phyloP scores from a whole-genome alignment of 352 stramenopile species.

The Globisporangium camurandrum region DNA sequence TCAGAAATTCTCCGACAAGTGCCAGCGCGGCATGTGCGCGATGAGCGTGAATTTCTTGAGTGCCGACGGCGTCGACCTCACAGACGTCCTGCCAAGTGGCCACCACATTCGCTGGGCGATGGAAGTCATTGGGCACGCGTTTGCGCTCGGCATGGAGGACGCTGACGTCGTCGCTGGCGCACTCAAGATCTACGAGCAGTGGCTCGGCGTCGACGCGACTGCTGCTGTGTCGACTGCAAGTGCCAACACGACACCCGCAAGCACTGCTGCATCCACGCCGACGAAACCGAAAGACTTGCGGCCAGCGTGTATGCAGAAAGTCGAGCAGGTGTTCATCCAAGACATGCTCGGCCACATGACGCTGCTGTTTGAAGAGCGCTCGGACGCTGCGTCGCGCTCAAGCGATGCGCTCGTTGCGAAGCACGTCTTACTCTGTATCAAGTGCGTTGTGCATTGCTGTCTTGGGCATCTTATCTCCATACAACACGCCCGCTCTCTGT shows the following conservation, averaged over 20 bases:
- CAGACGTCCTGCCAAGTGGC: slow-evolving; percentile 48
- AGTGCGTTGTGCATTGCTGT: slow-evolving; percentile 23
- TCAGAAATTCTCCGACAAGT: slow-evolving; percentile 85
- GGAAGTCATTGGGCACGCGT: slow-evolving; percentile 80
- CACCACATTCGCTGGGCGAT: slow-evolving; percentile 83
- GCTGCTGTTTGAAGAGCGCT: slow-evolving; percentile 77
- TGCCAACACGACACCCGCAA: slow-evolving; percentile 18
- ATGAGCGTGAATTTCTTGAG: slow-evolving; percentile 73
- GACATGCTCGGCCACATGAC: slow-evolving; percentile 86
- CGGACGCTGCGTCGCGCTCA: slow-evolving; percentile 18
- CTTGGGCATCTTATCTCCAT: too few species aligned
- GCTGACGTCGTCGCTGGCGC: slow-evolving; percentile 73
- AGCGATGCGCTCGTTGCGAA: slow-evolving; percentile 41
- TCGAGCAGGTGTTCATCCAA: slow-evolving; percentile 82
- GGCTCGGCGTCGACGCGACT: slow-evolving; percentile 55
- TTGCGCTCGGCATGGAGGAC: slow-evolving; percentile 81
- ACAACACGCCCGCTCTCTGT: neutral
- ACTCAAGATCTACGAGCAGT: slow-evolving; percentile 73
- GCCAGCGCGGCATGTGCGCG: slow-evolving; percentile 74
- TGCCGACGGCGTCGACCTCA: slow-evolving; percentile 36
- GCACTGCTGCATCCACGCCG: too few species aligned
- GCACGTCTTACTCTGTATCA: slow-evolving; percentile 66
- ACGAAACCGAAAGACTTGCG: slow-evolving; percentile 50
- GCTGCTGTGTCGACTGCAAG: too few species aligned
- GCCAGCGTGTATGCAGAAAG: slow-evolving; percentile 70